Evolutionary conservation across 352 stramenopile species (phyloP).

Genomic region (Phytophthora cactorum): DNA sequence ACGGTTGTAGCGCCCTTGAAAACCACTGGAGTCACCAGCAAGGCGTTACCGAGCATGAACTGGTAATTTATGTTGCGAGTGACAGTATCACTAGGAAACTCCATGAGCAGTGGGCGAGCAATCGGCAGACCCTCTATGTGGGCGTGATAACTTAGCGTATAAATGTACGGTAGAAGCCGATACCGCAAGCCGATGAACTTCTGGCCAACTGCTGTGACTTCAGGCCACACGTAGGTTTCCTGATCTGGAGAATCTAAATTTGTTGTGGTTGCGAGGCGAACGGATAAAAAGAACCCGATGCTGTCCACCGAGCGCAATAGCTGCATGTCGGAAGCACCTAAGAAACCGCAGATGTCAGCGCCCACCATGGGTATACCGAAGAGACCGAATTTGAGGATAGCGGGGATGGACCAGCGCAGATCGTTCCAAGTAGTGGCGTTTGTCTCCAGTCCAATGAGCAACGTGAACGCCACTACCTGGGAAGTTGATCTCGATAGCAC

Average conservation of each 20-base stretch:
- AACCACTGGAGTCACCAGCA: slow-evolving; percentile 66
- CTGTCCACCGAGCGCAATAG: slow-evolving; percentile 84
- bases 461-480: slow-evolving; percentile 60
- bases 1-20: slow-evolving; percentile 48
- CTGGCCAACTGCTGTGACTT: slow-evolving; percentile 48
- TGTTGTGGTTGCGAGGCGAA: slow-evolving; percentile 89
- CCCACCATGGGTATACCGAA: slow-evolving; percentile 87
- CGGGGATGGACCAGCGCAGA: slow-evolving; percentile 69
- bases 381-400: slow-evolving; percentile 75
- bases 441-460: slow-evolving; percentile 87
- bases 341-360: slow-evolving; percentile 81
- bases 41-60: slow-evolving; percentile 57
- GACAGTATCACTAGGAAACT: slow-evolving; percentile 59
- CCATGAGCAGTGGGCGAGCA: slow-evolving; percentile 61
- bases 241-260: slow-evolving; percentile 53
- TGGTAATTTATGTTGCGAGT: slow-evolving; percentile 51
- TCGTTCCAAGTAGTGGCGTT: slow-evolving; percentile 82
- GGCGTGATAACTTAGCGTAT: slow-evolving; percentile 75
- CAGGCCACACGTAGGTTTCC: slow-evolving; percentile 72
- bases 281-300: slow-evolving; percentile 73
- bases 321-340: slow-evolving; percentile 55
- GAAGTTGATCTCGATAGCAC: slow-evolving; percentile 80
- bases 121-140: slow-evolving; percentile 51
- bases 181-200: slow-evolving; percentile 79
- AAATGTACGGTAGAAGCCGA: slow-evolving; percentile 77